Conservation (phyloP, 202 grass and related monocot genomes). For the Dendrocalamus latiflorus region DNA sequence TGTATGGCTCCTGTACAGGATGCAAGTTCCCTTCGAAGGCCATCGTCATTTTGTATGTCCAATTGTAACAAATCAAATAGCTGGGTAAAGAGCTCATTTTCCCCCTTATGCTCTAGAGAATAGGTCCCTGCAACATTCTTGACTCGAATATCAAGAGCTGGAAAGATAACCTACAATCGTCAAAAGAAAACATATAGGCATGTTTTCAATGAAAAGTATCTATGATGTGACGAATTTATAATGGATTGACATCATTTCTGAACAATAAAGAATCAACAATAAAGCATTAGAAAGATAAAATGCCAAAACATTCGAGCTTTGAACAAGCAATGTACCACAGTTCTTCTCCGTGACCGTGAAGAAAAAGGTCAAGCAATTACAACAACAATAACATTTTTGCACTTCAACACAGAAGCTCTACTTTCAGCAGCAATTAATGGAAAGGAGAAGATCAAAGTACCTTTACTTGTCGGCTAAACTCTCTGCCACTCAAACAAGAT, state of each 20-base stretch:
- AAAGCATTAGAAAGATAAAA: neutral
- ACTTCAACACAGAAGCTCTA: neutral
- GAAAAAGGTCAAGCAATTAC: conserved; percentile 16
- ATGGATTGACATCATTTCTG: neutral
- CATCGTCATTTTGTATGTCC: conserved; percentile 58
- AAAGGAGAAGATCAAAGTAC: neutral
- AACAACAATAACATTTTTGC: neutral
- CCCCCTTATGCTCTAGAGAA: conserved; percentile 86
- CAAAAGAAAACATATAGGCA: conserved; percentile 3
- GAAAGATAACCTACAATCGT: conserved; percentile 78
- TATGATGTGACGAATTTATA: neutral
- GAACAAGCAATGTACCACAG: neutral
- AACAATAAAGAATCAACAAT: neutral
- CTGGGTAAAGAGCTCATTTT: conserved; percentile 62
- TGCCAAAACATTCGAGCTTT: neutral
- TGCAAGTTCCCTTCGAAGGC: conserved; percentile 72
- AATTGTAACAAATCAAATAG: conserved; percentile 57
- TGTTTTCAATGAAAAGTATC: neutral
- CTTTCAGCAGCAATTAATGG: conserved; percentile 11
- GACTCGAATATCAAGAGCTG: conserved; percentile 84
- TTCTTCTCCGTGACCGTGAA: neutral
- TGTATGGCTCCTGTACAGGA: conserved; percentile 81
- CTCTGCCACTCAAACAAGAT: neutral
- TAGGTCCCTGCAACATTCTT: conserved; percentile 90
- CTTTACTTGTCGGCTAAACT: conserved; percentile 14